Conservation (phyloP, 2,329 filamentous ascomycete species). For the Aspergillus proliferans region DNA sequence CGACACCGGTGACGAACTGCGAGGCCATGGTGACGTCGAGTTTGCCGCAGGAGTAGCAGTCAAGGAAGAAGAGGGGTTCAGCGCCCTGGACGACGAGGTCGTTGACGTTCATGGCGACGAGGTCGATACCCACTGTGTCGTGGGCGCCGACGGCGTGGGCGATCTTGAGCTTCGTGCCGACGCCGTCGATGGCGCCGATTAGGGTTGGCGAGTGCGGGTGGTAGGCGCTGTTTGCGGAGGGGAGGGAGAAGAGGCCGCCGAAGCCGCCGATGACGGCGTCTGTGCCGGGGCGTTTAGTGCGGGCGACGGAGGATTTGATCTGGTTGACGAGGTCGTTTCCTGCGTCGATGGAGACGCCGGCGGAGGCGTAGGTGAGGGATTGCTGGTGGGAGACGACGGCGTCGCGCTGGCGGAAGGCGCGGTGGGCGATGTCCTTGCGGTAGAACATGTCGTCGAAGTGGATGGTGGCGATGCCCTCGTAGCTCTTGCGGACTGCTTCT, state of each 20-base stretch:
- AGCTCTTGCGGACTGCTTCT: slow-evolving; percentile 80
- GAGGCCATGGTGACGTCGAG: slow-evolving; percentile 72
- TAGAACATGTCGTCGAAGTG: slow-evolving; percentile 86
- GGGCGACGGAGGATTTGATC: slow-evolving; percentile 84
- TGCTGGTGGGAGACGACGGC: slow-evolving; percentile 15
- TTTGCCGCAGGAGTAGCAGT: slow-evolving; percentile 93
- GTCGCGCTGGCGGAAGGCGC: slow-evolving; percentile 42
- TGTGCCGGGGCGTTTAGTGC: slow-evolving; percentile 77
- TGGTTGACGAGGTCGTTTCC: slow-evolving; percentile 87
- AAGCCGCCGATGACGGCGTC: slow-evolving; percentile 95
- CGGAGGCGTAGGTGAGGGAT: slow-evolving; percentile 78
- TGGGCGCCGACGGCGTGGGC: slow-evolving; percentile 86
- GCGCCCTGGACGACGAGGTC: slow-evolving; percentile 94
- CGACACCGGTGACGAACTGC: slow-evolving; percentile 86
- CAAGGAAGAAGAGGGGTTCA: slow-evolving; percentile 90
- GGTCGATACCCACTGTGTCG: slow-evolving; percentile 89
- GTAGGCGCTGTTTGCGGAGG: slow-evolving; percentile 61
- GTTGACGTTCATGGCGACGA: slow-evolving; percentile 99
- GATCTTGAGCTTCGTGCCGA: slow-evolving; percentile 95
- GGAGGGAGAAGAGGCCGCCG: slow-evolving; percentile 76
- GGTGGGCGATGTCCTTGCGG: slow-evolving; percentile 85
- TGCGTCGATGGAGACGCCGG: slow-evolving; percentile 89
- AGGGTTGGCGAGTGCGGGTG: slow-evolving; percentile 70
- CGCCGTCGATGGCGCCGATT: slow-evolving; percentile 92
- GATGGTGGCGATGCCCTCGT: slow-evolving; percentile 72